Conservation (phyloP, 768 basidiomycete genomes). For the Amanita inopinata region DNA sequence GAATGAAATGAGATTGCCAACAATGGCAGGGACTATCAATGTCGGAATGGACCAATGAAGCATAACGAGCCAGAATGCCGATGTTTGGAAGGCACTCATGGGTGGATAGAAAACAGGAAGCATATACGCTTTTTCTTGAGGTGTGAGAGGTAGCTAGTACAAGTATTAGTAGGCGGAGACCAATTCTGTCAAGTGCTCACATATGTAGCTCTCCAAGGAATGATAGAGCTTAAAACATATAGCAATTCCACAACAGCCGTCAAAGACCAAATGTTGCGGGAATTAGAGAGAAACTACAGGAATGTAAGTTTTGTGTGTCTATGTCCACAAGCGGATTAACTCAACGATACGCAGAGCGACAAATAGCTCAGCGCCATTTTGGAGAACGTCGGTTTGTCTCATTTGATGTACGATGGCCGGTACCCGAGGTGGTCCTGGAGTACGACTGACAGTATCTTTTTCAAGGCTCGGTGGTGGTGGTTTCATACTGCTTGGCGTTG, state of each 20-base stretch:
- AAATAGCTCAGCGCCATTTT: conserved; percentile 26
- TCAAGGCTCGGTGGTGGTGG: conserved; percentile 30
- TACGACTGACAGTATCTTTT: conserved; percentile 28
- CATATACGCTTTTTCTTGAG: conserved; percentile 13
- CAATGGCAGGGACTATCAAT: conserved; percentile 44
- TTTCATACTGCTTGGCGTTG: conserved; percentile 30
- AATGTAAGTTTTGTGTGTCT: conserved; percentile 7
- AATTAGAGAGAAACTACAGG: conserved; percentile 53
- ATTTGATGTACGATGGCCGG: conserved; percentile 23
- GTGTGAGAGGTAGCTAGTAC: conserved; percentile 21
- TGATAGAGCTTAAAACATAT: conserved; percentile 38
- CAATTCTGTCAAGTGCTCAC: conserved; percentile 22
- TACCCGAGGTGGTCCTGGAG: conserved; percentile 20
- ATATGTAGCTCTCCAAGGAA: conserved; percentile 42
- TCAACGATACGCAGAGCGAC: conserved; percentile 27
- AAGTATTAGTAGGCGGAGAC: background rate
- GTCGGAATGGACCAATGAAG: conserved; percentile 57
- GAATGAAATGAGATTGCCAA: conserved; percentile 58
- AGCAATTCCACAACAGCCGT: conserved; percentile 45
- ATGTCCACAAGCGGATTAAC: conserved; percentile 11
- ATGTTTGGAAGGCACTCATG: conserved; percentile 30
- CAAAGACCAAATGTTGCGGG: conserved; percentile 48
- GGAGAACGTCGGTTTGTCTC: conserved; percentile 25
- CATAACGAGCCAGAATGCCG: conserved; percentile 43
- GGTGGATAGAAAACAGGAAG: conserved; percentile 41